phyloP scores from a whole-genome alignment of 1,139 yeast species.

The Oligophagozyma castellii region DNA sequence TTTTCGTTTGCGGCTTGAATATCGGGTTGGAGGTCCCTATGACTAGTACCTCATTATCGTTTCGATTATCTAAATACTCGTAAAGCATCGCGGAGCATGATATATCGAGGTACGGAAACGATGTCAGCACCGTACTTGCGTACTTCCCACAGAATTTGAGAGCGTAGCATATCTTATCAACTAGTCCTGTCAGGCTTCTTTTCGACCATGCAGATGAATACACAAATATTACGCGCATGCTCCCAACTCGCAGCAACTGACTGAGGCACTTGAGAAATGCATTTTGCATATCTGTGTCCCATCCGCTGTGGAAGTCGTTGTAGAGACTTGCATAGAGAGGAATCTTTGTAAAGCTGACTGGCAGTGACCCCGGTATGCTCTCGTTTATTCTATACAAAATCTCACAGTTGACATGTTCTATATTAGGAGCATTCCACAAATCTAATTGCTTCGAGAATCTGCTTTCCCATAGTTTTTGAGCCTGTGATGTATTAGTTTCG shows the following conservation, averaged over 20 bases:
- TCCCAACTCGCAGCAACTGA: too few relatives aligned
- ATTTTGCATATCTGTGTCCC: too few relatives aligned
- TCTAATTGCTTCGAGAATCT: background rate
- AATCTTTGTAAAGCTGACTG: background rate
- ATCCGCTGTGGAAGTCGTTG: too few relatives aligned
- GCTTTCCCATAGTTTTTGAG: background rate
- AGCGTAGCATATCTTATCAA: too few relatives aligned
- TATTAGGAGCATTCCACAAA: constrained; percentile 1
- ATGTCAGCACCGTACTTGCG: constrained; percentile 5
- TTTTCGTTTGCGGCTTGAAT: constrained; percentile 15
- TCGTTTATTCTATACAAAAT: constrained; percentile 6
- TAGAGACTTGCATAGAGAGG: background rate
- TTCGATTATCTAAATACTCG: constrained; percentile 3
- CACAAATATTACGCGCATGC: background rate
- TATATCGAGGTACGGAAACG: constrained; percentile 21
- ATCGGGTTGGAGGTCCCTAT: constrained; percentile 23
- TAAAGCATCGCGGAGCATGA: constrained; percentile 15
- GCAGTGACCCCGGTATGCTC: constrained; percentile 1
- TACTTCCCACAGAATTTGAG: background rate
- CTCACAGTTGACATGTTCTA: constrained; percentile 10
- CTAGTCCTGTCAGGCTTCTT: background rate
- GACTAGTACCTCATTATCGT: constrained; percentile 6
- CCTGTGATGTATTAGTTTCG: background rate
- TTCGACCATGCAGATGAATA: background rate
- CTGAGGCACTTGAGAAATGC: too few relatives aligned